phyloP scores from a whole-genome alignment of 768 basidiomycete genomes.

The Leccinellum rugosiceps region DNA sequence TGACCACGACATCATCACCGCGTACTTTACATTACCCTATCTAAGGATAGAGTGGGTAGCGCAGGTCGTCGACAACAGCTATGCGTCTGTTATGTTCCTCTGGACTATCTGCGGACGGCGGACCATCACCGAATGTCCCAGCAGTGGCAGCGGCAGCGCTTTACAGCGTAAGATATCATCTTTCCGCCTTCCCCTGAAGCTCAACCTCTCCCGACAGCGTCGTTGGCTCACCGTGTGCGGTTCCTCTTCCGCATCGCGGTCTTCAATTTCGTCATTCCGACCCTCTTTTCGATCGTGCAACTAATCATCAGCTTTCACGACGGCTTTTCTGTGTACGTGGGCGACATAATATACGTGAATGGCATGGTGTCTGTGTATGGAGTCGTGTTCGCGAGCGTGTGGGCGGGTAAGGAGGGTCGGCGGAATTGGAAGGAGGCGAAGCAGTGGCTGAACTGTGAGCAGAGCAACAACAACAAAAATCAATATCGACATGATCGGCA shows the following conservation, averaged over 20 bases:
- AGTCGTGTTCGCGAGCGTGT: conserved; percentile 6
- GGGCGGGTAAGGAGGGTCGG: conserved; percentile 1
- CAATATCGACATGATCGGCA: background rate
- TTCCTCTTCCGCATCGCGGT: conserved; percentile 25
- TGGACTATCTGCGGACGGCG: conserved; percentile 12
- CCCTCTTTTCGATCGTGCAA: conserved; percentile 8
- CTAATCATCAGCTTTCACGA: background rate
- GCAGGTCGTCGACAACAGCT: conserved; percentile 32
- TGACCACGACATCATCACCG: conserved; percentile 4
- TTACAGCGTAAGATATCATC: background rate
- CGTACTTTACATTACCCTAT: conserved; percentile 22
- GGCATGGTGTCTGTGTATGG: conserved; percentile 1
- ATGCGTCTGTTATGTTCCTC: conserved; percentile 24
- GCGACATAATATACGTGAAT: conserved; percentile 1
- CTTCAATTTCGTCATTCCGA: conserved; percentile 27
- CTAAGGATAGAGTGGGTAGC: conserved; percentile 30
- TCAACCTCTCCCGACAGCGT: background rate
- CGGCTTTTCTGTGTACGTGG: background rate
- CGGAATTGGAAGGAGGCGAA: background rate
- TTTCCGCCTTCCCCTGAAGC: too few relatives aligned
- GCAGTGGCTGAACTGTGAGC: background rate
- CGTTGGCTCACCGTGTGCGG: conserved; percentile 5
- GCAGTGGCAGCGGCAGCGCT: background rate
- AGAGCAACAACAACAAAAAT: background rate
- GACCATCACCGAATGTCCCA: background rate